phyloP scores from a whole-genome alignment of 495 filamentous ascomycete genomes.

The Sordaria brevicollis region DNA sequence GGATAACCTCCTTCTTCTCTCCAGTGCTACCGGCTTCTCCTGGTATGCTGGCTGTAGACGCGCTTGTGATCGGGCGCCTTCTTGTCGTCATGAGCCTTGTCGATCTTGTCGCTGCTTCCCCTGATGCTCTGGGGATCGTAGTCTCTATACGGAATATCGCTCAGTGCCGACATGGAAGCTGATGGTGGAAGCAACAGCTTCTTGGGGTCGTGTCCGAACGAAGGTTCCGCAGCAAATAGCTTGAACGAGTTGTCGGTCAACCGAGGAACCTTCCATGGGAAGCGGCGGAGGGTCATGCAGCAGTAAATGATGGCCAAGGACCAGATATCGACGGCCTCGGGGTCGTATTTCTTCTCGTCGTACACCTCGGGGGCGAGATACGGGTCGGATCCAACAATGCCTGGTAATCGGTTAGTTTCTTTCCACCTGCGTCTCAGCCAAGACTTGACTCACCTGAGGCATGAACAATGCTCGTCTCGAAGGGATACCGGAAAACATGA shows the following conservation, averaged over 20 bases:
- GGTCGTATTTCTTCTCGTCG: slow-evolving; percentile 88
- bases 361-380: slow-evolving; percentile 97
- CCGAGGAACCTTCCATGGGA: slow-evolving; percentile 94
- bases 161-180: slow-evolving; percentile 26
- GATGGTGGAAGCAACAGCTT: slow-evolving; percentile 30
- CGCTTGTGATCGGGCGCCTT: slow-evolving; percentile 6
- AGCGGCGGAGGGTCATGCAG: slow-evolving; percentile 93
- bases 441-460: slow-evolving; percentile 60
- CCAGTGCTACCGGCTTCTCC: slow-evolving; percentile 20
- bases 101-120: not conserved
- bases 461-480: slow-evolving; percentile 81
- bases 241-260: slow-evolving; percentile 89
- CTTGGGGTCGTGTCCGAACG: slow-evolving; percentile 41
- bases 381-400: slow-evolving; percentile 94
- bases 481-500: slow-evolving; percentile 93
- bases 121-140: slow-evolving; percentile 22
- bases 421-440: not conserved
- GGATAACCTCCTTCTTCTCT: slow-evolving; percentile 68
- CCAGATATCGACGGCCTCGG: slow-evolving; percentile 91
- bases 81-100: slow-evolving; percentile 3
- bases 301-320: slow-evolving; percentile 97
- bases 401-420: slow-evolving; percentile 34
- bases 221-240: slow-evolving; percentile 73
- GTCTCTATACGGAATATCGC: slow-evolving; percentile 24
- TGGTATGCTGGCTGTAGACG: not conserved